Conservation (phyloP, 1,284 basidiomycete species). For the Trichosporon coremiiforme region DNA sequence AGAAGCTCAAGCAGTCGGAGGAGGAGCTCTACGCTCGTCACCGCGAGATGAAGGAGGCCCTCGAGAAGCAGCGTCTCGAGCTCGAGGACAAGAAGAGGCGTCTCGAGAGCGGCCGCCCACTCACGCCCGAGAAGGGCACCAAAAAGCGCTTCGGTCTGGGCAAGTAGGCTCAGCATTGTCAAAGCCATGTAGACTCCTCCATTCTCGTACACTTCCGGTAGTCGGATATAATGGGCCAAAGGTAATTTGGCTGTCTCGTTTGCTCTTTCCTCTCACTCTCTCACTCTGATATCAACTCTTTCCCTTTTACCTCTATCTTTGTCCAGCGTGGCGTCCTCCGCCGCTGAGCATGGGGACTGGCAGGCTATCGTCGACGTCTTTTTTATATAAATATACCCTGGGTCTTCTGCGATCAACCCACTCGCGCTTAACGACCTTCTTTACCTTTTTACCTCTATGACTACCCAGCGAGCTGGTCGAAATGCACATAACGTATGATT, state of each 20-base stretch:
- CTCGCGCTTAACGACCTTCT: conserved; percentile 32
- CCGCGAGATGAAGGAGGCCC: conserved; percentile 97
- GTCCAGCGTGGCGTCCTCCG: conserved; percentile 13
- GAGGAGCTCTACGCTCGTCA: conserved; percentile 96
- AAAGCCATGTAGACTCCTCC: conserved; percentile 10
- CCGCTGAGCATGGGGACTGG: conserved; percentile 13
- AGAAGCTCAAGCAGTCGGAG: conserved; percentile 95
- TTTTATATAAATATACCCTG: conserved; percentile 28
- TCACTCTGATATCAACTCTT: conserved; percentile 12
- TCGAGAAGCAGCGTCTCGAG: conserved; percentile 94
- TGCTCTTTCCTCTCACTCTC: conserved; percentile 13
- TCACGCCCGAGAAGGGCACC: conserved; percentile 85
- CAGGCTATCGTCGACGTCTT: conserved; percentile 11
- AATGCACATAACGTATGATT: conserved; percentile 36
- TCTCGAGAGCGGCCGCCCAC: conserved; percentile 87
- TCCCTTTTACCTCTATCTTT: conserved; percentile 20
- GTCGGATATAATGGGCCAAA: conserved; percentile 14
- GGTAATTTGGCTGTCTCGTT: background rate
- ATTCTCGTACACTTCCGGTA: conserved; percentile 18
- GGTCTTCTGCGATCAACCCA: conserved; percentile 31
- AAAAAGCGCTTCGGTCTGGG: conserved; percentile 56
- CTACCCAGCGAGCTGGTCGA: conserved; percentile 32
- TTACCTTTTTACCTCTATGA: conserved; percentile 31
- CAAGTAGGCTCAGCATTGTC: conserved; percentile 37
- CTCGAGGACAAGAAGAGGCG: conserved; percentile 98